These are phyloP conservation scores for Tolypocladium ovalisporum DNA, from an alignment of 2,329 filamentous ascomycete species.

Conservation along the genomic window DNA sequence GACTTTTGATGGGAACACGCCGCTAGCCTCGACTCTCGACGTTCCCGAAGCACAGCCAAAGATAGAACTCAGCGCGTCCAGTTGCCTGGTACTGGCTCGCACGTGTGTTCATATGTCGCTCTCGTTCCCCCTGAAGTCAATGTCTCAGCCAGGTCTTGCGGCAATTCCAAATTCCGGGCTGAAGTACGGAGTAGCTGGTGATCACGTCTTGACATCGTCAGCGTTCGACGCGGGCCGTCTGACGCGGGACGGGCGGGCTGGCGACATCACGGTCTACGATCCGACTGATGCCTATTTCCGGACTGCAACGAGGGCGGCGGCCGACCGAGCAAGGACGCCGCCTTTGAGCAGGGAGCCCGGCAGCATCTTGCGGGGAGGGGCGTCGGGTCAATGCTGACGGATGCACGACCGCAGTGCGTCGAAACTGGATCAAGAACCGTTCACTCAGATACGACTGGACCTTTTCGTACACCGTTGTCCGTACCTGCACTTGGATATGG, in stretches of 20 bases:
- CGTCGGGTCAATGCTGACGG: neutral
- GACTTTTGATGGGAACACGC: neutral
- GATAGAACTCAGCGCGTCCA: neutral
- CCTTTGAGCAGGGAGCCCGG: neutral
- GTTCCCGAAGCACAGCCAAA: neutral
- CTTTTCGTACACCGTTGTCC: neutral
- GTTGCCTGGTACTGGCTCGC: neutral
- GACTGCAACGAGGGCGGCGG: neutral
- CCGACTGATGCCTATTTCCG: neutral
- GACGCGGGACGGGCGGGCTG: neutral
- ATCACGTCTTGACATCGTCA: constrained; percentile 2
- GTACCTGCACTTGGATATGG: neutral
- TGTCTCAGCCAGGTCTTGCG: constrained; percentile 4
- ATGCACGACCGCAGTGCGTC: neutral
- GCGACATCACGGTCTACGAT: neutral
- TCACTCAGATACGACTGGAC: neutral
- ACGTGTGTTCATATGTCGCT: neutral
- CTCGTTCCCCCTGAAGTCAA: neutral
- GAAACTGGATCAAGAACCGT: neutral
- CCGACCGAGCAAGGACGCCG: neutral
- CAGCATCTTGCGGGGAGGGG: neutral
- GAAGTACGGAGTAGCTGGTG: neutral
- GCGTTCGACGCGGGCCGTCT: constrained; percentile 1
- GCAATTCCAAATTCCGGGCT: neutral
- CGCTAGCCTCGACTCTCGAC: neutral